Conservation (phyloP, 768 basidiomycete genomes). For the Tremella fuciformis region DNA sequence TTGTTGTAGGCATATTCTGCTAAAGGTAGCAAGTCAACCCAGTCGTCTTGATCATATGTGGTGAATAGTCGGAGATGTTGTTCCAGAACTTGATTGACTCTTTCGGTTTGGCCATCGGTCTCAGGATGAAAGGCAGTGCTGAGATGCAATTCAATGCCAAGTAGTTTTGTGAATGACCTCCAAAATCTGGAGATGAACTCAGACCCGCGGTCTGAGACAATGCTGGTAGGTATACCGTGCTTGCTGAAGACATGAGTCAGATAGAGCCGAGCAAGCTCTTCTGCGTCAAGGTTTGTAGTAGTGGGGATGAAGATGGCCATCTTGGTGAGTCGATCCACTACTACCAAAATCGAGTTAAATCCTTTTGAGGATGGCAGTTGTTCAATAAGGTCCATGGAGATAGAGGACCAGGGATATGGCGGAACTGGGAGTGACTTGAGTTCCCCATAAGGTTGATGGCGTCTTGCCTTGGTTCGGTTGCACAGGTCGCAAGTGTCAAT, state of each 20-base stretch:
- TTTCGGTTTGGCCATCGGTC: constrained; percentile 52
- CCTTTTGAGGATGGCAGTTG: constrained; percentile 46
- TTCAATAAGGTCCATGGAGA: constrained; percentile 55
- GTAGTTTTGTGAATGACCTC: constrained; percentile 46
- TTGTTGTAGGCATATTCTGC: constrained; percentile 29
- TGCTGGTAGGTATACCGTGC: constrained; percentile 41
- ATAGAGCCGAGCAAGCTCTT: constrained; percentile 35
- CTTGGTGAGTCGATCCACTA: constrained; percentile 55
- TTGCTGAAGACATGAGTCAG: constrained; percentile 15
- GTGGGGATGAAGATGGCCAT: constrained; percentile 56
- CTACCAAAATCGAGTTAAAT: constrained; percentile 53
- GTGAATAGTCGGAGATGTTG: constrained; percentile 7
- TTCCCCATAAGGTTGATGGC: constrained; percentile 49
- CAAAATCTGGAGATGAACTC: constrained; percentile 48
- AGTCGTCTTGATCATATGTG: constrained; percentile 50
- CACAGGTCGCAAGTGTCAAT: constrained; percentile 43
- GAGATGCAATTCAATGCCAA: constrained; percentile 53
- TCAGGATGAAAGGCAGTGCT: constrained; percentile 57
- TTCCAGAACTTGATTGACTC: constrained; percentile 12
- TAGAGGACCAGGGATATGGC: constrained; percentile 48
- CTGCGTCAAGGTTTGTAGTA: constrained; percentile 41
- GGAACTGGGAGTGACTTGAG: constrained; percentile 46
- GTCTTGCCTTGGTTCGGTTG: constrained; percentile 49
- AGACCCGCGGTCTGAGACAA: constrained; percentile 42
- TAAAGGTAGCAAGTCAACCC: constrained; percentile 48